Base-by-base conservation (phyloP, 352 stramenopile species). In the Phytophthora palmivora region DNA sequence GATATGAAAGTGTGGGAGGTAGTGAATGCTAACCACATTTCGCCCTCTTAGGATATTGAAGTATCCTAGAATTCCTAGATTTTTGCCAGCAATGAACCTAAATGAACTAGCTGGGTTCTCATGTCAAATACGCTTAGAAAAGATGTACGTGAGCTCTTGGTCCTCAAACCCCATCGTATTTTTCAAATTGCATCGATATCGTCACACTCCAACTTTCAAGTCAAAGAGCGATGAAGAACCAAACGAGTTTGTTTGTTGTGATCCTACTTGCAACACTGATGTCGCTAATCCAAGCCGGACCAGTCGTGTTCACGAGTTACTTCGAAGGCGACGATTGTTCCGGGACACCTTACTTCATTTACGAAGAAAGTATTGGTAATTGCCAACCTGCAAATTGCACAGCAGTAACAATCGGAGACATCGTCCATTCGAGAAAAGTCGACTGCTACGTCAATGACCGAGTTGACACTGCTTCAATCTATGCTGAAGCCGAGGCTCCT, bases 221-320 rank as follows among this genome's bases (percentile, higher is more conserved):
- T 28, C 7, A 39, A 28, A 28, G 24, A 28, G 11, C 22, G 12
- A 57, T 57, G 49, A 24, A 47, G 9, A 21, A 21, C 16, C n/a
- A 38, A 19, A 7, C 22, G 10, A 30, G 10, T 19, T 3, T 57
- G 30, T 37, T 39, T 26, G 16, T 37, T 1, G 37, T 7, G 10
- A 18, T 19, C 18, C 11, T 39, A 16, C 22, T 22, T 4, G 32
- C 49, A 14, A 11, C 26, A n/a, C 19, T 45, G 16, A 1, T 49
- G 6, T 2, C 51, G 11, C 28, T 15, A 11, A 36, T 43, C 8
- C 10, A 59, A 11, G 51, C 48, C 11, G 50, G 50, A 0, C 50
- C 51, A 3, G 58, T 67, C 28, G 34, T 37, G 19, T 67, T 61
- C 43, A 67, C 50, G 2, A 67, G 58, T 14, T 67, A 67, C 51